Evolutionary conservation across 306 rosid species (phyloP).

Genomic region (Leucaena leucocephala): DNA sequence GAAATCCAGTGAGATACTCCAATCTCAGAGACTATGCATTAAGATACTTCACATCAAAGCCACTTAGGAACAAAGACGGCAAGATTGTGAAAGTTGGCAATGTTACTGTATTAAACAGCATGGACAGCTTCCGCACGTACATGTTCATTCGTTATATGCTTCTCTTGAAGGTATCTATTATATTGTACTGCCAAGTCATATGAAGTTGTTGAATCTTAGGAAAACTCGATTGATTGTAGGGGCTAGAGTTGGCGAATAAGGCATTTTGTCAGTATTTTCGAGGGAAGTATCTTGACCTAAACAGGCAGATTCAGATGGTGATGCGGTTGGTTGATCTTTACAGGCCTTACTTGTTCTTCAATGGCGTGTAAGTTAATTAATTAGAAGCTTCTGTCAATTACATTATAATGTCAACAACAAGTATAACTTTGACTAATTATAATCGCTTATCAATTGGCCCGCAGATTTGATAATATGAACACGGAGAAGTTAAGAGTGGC

Average conservation of each 20-base stretch:
- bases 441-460: not conserved
- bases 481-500: conserved; percentile 56
- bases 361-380: not conserved
- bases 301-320: not conserved
- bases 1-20: conserved; percentile 40
- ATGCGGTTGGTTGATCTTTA: conserved; percentile 5
- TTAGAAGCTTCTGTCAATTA: not conserved
- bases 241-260: conserved; percentile 50
- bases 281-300: not conserved
- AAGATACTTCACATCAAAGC: conserved; percentile 53
- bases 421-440: too few relatives aligned
- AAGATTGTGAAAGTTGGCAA: conserved; percentile 49
- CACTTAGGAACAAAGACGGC: conserved; percentile 59
- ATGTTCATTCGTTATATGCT: conserved; percentile 51
- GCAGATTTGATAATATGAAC: conserved; percentile 73
- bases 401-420: not conserved
- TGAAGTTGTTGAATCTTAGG: not conserved
- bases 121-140: conserved; percentile 37
- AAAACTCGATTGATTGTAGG: conserved; percentile 33
- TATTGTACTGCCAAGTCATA: too few relatives aligned
- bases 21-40: conserved; percentile 37
- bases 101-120: conserved; percentile 36
- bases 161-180: conserved; percentile 49
- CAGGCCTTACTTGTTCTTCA: conserved; percentile 20
- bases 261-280: conserved; percentile 46